phyloP scores from a whole-genome alignment of 179 eudicot species.

The Corrigiola litoralis region DNA sequence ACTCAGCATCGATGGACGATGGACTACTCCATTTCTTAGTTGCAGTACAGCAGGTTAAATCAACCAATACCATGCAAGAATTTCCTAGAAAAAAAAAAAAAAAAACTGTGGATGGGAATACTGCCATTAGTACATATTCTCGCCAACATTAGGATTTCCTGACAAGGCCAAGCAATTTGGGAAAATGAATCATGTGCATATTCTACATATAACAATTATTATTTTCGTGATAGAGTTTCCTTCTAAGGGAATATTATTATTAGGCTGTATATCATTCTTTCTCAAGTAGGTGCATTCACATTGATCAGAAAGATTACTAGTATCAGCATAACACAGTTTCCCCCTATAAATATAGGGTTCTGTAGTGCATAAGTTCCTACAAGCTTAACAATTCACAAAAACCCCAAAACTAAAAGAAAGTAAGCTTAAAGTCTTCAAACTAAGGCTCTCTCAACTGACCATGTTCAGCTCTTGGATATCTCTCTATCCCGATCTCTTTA shows the following conservation, averaged over 20 bases:
- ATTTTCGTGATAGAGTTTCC: constrained; percentile 1
- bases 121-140: not conserved
- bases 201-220: not conserved
- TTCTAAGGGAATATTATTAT: constrained; percentile 8
- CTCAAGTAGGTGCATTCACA: constrained; percentile 13
- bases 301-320: not conserved
- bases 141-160: constrained; percentile 7
- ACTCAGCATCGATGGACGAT: too few species aligned
- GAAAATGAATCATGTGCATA: constrained; percentile 13
- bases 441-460: too few species aligned
- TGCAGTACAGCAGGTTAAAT: too few species aligned
- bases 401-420: not conserved
- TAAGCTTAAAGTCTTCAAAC: not conserved
- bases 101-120: not conserved
- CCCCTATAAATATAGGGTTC: constrained; percentile 29
- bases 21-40: too few species aligned
- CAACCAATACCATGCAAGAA: constrained; percentile 3
- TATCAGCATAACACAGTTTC: not conserved
- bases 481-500: not conserved
- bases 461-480: too few species aligned
- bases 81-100: constrained; percentile 3
- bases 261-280: constrained; percentile 3
- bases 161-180: not conserved
- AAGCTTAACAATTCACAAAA: not conserved
- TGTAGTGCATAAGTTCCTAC: constrained; percentile 3